Evolutionary conservation across 352 stramenopile species (phyloP), one percentile per base, ranked within the genome.

Genomic region (Phytophthora sp.): DNA sequence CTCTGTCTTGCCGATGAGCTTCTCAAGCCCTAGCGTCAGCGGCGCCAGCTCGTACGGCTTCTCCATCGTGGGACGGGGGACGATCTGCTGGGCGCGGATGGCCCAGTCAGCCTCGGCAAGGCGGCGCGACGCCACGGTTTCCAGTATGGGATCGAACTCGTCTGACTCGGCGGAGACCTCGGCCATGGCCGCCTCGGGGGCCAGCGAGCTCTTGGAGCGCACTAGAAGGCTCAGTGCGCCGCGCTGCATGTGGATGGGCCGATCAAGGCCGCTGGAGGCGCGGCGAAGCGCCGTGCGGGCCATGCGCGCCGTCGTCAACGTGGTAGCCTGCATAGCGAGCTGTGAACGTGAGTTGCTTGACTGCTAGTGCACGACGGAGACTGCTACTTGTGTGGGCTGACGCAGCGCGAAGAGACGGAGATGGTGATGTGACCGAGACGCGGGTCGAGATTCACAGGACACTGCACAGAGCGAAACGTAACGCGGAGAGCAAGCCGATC

Each of bases 61-160:
- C 41, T 79, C 62, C 7, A 91, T 69, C 13, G 73, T 76, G 26
- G 73, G 31, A 13, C 83, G 79, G 31, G 83, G 83, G 46, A 79
- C 69, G 11, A 91, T 51, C 12, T 72, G 52, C 53, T 88, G 73
- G 1, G 80, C 80, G 41, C 82, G 73, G 26, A 88, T 73, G 30
- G 83, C 74, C 83, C 83, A 91, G 26, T 90, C 83, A 7, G 83
- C 83, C 27, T 85, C 61, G 1, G 50, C 66, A 33, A 73, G 71
- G 39, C 53, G 81, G 46, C 49, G 62, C 12, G 46, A 45, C 39
- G 36, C 38, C 20, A 55, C 27, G 15, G 60, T 56, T n/a, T 67
- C 47, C n/a, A 47, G 26, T 2, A 27, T n/a, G 27, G 42, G 4
- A 38, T 77, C 60, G 15, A 78, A 52, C 26, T 65, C 57, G 27